Evolutionary conservation across 306 rosid genomes (phyloP), one percentile per base, ranked within the genome.

Genomic region (Lupinus albus): DNA sequence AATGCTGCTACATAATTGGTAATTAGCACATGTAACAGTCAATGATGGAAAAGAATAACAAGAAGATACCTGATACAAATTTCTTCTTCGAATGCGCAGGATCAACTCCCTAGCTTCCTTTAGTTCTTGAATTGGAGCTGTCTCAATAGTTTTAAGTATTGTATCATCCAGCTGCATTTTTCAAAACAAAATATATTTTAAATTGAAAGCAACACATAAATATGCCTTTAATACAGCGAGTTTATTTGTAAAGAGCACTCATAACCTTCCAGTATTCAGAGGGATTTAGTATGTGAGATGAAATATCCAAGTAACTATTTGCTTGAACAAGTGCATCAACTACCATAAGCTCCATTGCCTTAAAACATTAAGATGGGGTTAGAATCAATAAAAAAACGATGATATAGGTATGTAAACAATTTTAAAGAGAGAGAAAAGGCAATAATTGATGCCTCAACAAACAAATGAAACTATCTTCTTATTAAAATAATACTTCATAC

Each of bases 331-430:
- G 77, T 63, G 95, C 95, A 83, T 93, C 98, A 51, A 83, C 87
- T 61, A 86, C 64, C 97, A 93, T 93, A 62, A 93, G 97, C 86
- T 93, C 98, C 65, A 89, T 79, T 48, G 95, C 97, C 98, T 89
- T 80, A 72, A 72, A 68, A 76, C 60, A 76, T 17, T 54, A 61
- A 68, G 16, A 83, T 16, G 45, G 17, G 51, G 61, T 64, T 16
- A 45, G 68, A 82, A 67, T 56, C 54, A 41, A 51, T 72, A 65
- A 68, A 63, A 25, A 50, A 15, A 56, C 63, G 56, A 33, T 5
- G 56, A 33, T 5, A 33, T 4, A 17, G 46, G 21, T 12, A 53
- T 46, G 41, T 41, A 32, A 28, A 28, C 32, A 20, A 45, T 32
- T 20, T 12, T 32, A 12, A 5, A 15, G 16, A 63, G 11, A 49